A percentile compares a stretch with the other conserved stretches of the same genome.
These are phyloP conservation scores for Pyrenophora graminea DNA, from an alignment of 2,329 filamentous ascomycete genomes.

Conservation along the genomic window DNA sequence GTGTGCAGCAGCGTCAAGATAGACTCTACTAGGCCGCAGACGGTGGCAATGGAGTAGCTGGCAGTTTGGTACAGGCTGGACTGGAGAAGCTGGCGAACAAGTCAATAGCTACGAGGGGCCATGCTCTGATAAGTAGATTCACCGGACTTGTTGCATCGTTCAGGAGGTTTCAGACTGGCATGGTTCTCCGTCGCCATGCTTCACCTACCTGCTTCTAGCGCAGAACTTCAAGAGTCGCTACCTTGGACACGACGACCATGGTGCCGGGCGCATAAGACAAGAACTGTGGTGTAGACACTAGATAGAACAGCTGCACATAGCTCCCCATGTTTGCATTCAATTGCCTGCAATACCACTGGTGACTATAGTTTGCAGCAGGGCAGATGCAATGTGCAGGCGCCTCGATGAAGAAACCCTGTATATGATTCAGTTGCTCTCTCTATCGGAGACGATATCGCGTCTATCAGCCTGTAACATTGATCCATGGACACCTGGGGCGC, in stretches of 20 bases:
- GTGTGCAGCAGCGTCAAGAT: slow-evolving; percentile 24
- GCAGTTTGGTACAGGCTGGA: background rate
- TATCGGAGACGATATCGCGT: background rate
- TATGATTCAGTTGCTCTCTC: background rate
- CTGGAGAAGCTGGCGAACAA: slow-evolving; percentile 1
- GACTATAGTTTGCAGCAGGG: background rate
- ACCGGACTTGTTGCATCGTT: slow-evolving; percentile 16
- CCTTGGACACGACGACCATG: background rate
- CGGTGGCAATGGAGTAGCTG: background rate
- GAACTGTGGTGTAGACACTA: background rate
- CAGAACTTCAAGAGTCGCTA: slow-evolving; percentile 15
- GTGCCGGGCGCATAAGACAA: slow-evolving; percentile 4
- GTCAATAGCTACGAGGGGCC: background rate
- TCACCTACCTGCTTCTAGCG: slow-evolving; percentile 27
- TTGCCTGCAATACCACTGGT: background rate
- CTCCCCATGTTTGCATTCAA: background rate
- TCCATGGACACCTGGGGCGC: background rate
- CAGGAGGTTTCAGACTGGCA: slow-evolving; percentile 28
- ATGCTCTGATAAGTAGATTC: slow-evolving; percentile 3
- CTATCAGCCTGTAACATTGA: background rate
- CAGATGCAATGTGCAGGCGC: background rate
- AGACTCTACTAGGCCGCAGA: slow-evolving; percentile 23
- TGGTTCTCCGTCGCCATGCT: slow-evolving; percentile 23
- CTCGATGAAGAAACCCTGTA: background rate
- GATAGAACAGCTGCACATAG: background rate